phyloP scores from a whole-genome alignment of 225 moss, liverwort and hornwort genomes.

The Sphagnum contortum region DNA sequence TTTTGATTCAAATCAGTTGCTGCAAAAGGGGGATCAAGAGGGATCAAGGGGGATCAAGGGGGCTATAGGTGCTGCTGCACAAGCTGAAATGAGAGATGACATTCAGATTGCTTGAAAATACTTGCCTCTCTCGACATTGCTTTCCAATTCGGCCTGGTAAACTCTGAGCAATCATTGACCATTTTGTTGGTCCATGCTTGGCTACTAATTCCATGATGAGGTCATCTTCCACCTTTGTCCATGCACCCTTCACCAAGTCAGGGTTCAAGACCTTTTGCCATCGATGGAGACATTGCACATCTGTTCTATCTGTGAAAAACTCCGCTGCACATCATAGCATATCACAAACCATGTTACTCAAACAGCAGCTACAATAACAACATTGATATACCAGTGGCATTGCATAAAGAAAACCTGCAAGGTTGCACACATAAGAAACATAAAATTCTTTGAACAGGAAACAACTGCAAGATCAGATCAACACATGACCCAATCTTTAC shows the following conservation, averaged over 20 bases:
- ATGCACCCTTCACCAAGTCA: constrained; percentile 81
- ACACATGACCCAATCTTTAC: neutral
- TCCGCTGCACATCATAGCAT: constrained; percentile 54
- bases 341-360: too few relatives aligned
- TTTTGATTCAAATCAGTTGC: too few relatives aligned
- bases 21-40: too few relatives aligned
- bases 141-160: constrained; percentile 94
- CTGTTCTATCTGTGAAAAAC: constrained; percentile 76
- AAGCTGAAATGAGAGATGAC: too few relatives aligned
- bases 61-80: too few relatives aligned
- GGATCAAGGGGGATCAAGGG: too few relatives aligned
- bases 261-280: constrained; percentile 96
- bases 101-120: neutral
- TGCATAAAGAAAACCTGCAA: too few relatives aligned
- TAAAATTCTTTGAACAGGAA: too few relatives aligned
- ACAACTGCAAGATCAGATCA: too few relatives aligned
- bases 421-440: too few relatives aligned
- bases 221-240: constrained; percentile 94
- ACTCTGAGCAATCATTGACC: constrained; percentile 96
- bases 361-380: too few relatives aligned
- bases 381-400: too few relatives aligned
- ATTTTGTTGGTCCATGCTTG: constrained; percentile 93
- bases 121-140: constrained; percentile 95
- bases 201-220: constrained; percentile 89
- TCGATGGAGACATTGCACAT: constrained; percentile 79